Percentiles rank a stretch among this genome's conserved stretches.
These are phyloP conservation scores for Eucalyptus lansdowneana DNA, from an alignment of 345 rosid genomes.

Conservation along the genomic window DNA sequence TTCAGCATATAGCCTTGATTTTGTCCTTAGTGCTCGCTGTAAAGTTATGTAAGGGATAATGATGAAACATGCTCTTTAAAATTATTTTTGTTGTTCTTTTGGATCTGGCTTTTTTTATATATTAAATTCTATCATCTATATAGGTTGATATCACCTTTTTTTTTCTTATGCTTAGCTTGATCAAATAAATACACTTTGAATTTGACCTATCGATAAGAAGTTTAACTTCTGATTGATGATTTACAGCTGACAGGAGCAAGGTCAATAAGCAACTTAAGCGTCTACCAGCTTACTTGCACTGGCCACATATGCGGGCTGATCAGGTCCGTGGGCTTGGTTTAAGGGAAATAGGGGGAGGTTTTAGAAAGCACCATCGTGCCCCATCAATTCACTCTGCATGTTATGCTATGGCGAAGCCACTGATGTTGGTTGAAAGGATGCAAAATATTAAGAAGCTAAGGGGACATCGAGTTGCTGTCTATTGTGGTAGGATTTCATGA, in stretches of 20 bases:
- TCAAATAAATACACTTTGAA: not conserved
- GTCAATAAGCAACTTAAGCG: conserved; percentile 26
- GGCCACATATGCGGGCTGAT: conserved; percentile 97
- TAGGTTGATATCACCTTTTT: not conserved
- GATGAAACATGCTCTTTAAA: not conserved
- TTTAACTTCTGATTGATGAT: conserved; percentile 2
- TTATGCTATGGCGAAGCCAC: conserved; percentile 90
- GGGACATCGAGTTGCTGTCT: conserved; percentile 97
- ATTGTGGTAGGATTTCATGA: conserved; percentile 54
- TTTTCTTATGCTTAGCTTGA: not conserved
- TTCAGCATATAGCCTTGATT: not conserved
- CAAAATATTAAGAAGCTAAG: conserved; percentile 78
- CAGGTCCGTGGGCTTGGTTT: conserved; percentile 88
- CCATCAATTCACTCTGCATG: conserved; percentile 85
- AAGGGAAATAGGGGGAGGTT: conserved; percentile 99
- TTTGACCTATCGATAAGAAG: not conserved
- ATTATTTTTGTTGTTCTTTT: not conserved
- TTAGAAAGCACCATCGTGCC: conserved; percentile 91
- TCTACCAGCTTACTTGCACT: conserved; percentile 58
- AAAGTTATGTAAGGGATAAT: not conserved
- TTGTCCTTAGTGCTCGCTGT: not conserved
- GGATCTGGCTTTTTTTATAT: not conserved
- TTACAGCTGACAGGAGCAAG: conserved; percentile 28
- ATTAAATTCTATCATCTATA: not conserved
- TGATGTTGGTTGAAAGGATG: conserved; percentile 89